Base-by-base conservation (phyloP, 805 yeast species). In the Candida michaelii region DNA sequence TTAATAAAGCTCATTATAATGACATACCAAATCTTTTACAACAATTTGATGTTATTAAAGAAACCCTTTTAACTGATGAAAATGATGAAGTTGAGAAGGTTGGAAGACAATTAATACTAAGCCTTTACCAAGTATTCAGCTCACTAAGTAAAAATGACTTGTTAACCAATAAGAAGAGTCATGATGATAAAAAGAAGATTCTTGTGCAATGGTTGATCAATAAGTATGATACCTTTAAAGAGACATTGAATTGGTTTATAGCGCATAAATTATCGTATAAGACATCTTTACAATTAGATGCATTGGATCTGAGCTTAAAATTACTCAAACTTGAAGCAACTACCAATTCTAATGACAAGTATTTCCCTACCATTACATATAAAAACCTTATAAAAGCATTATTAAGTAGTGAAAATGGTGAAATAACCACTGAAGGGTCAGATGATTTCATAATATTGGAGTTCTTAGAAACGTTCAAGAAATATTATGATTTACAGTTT, bases 401-500 rank as follows among this genome's bases (percentile, higher is more conserved):
- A 21, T 46, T 68, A 14, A 27, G 36, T 6, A 60, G 65, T 35
- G 44, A 51, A 4, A 58, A 68, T 33, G 72, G 75, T 5, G 65
- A 65, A 3, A 52, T 68, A 5, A 60, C 71, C 18, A 54, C 60
- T 3, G 82, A 80, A 54, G 77, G 75, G 9, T 62, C 79, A 0
- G 73, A 74, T 42, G 74, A 72, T 54, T 71, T 76, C 39, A 58
- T 76, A 10, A 45, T 79, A 12, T 58, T 70, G 38, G 88, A 84
- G 56, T 86, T 85, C 54, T 53, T 71, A 21, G 79, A 73, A 16
- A 67, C 66, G 19, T 82, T 82, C 54, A 54, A 55, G 23, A 71
- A 72, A 51, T 78, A 76, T 59, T 86, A 86, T 70, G 99, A 91
- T 59, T 63, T 91, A 44, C 87, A 89, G 52, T 88, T 71, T 56